Evolutionary conservation across 1,284 basidiomycete species (phyloP), one percentile per base, ranked within the genome.

Genomic region (Cerrena zonata): DNA sequence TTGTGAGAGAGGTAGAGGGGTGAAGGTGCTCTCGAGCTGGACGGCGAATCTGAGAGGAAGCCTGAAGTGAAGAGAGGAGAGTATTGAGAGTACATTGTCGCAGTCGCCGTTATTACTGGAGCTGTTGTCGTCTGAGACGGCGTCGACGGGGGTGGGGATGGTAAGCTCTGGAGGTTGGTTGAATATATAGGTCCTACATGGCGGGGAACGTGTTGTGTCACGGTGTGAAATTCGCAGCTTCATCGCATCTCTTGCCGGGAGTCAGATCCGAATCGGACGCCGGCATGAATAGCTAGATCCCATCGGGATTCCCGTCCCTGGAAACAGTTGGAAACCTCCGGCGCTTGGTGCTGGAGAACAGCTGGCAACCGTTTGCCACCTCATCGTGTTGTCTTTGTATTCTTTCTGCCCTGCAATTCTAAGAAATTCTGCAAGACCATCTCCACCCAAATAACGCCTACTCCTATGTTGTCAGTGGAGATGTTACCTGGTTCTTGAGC

Each of bases 31-130:
- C 65, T 60, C 26, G 65, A 66, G 23, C 70, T 58, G 13, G 64
- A 59, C 22, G 68, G 61, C 2, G 64, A 61, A 46, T 63, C 70
- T 24, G 72, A 74, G 52, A 78, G 65, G 19, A 82, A 71, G 47
- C 80, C 80, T n/a, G 77, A 77, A 7, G 75, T 80, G 73, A 82
- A 82, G 64, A 82, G 78, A 25, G 77, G 70, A 1, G 78, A 80
- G 58, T 82, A 82, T 53, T 69, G 64, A 1, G 64, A 62, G 51
- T 69, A 65, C 60, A 62, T 61, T 39, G 43, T 40, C 7, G 15
- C 30, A 7, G 15, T 15, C 30, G 30, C 15, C 30, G 15, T 7
- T n/a, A n/a, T n/a, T n/a, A n/a, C n/a, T n/a, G n/a, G n/a, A 7
- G 30, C 7, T 7, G 7, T 34, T 15, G 30, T 34, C 30, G 30